A percentile compares a stretch with the other conserved stretches of the same genome.
phyloP scores from a whole-genome alignment of 2,329 filamentous ascomycete genomes.

The Mycosphaerella sp. region DNA sequence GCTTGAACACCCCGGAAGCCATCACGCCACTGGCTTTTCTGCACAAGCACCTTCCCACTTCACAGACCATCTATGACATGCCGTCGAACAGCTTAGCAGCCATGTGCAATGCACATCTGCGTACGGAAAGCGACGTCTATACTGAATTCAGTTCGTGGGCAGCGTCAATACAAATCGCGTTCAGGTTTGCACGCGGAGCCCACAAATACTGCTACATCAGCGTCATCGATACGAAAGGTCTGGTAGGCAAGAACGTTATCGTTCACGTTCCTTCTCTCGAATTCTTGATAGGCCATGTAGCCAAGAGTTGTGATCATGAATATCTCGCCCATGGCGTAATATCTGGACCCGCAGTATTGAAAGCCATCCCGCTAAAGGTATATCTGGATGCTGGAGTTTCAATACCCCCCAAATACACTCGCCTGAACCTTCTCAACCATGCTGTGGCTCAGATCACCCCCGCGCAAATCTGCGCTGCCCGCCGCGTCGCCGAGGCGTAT shows the following conservation, averaged over 20 bases:
- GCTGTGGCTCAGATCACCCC: background rate
- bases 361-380: background rate
- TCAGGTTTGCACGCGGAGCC: background rate
- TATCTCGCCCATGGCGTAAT: slow-evolving; percentile 9
- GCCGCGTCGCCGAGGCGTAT: background rate
- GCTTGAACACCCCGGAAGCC: background rate
- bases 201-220: background rate
- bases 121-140: background rate
- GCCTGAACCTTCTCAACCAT: background rate
- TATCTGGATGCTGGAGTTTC: background rate
- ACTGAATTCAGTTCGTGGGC: slow-evolving; percentile 6
- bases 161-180: background rate
- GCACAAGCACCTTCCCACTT: background rate
- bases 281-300: background rate
- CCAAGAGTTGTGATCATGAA: background rate
- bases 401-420: background rate
- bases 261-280: background rate
- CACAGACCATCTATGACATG: background rate
- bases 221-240: slow-evolving; percentile 7
- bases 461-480: background rate
- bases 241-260: background rate
- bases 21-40: slow-evolving; percentile 5
- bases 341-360: background rate
- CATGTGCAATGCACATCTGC: background rate
- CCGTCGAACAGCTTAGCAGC: background rate